Base-by-base conservation (phyloP, 2,329 filamentous ascomycete species). In the Microthyrium microscopicum region DNA sequence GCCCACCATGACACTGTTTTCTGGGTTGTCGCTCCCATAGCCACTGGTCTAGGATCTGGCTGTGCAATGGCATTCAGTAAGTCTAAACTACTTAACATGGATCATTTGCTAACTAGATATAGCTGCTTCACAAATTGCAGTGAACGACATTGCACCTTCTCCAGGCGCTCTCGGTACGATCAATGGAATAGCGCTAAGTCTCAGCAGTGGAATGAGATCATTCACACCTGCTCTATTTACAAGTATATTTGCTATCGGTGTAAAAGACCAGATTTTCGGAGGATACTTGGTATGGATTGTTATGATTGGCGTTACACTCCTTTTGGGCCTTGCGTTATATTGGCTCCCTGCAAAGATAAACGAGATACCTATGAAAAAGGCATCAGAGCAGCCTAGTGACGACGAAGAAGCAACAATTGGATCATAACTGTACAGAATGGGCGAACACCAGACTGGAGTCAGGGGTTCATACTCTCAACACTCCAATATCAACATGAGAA, bases 61-160 rank as follows among this genome's bases (percentile, higher is more conserved):
- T 68, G 80, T 0, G 64, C 63, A 31, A 82, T 81, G 76, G 60
- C 65, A 2, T 79, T 77, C 46, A 84, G 56, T 60, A 47, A 18
- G 29, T 33, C 19, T 29, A 26, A 33, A n/a, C 26, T 9, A 33
- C 9, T 7, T 36, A 21, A 22, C 12, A 8, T 18, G 8, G 21
- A 20, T 4, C 3, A 16, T n/a, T 21, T 11, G 29, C 13, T 13
- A 11, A n/a, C 15, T 12, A 18, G 4, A 11, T n/a, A 20, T 29
- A 59, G 56, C 77, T 1, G 73, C 63, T 2, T 64, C 75, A 1
- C 78, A 85, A 57, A 69, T 87, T 6, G 71, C 72, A 1, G 47
- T 87, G 20, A 87, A 87, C 50, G 77, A 85, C 37, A 68, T 78
- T 2, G 65, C 73, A 0, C 81, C 81, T 0, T 70, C 63, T 7